These are phyloP conservation scores for Ascochyta lentis DNA, from an alignment of 2,329 filamentous ascomycete genomes.

Conservation along the genomic window DNA sequence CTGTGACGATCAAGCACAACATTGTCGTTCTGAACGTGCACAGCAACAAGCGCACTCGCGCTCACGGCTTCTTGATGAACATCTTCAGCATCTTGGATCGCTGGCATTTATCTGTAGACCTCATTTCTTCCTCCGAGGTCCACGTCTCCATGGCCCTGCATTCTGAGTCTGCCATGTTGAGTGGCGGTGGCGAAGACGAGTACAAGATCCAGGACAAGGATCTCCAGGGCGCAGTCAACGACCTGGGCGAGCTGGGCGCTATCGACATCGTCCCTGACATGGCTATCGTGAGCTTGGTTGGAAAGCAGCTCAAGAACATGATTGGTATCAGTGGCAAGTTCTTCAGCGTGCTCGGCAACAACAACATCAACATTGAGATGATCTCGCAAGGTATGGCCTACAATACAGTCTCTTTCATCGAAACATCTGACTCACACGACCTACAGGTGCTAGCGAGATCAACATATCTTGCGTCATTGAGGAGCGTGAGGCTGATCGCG, in stretches of 20 bases:
- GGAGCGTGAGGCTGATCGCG: slow-evolving; percentile 85
- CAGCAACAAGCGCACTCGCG: slow-evolving; percentile 94
- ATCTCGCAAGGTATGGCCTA: slow-evolving; percentile 83
- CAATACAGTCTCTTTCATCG: background rate
- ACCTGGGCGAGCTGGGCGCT: slow-evolving; percentile 81
- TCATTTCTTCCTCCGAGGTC: slow-evolving; percentile 95
- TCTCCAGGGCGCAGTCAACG: slow-evolving; percentile 63
- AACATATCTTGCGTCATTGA: slow-evolving; percentile 99
- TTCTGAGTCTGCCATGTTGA: slow-evolving; percentile 68
- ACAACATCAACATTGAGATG: slow-evolving; percentile 98
- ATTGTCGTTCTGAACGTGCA: slow-evolving; percentile 98
- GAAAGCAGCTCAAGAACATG: slow-evolving; percentile 98
- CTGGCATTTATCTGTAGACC: slow-evolving; percentile 87
- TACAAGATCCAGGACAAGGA: slow-evolving; percentile 56
- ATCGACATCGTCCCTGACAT: slow-evolving; percentile 90
- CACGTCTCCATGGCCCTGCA: slow-evolving; percentile 98
- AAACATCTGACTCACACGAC: background rate
- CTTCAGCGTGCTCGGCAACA: slow-evolving; percentile 92
- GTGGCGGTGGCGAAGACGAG: slow-evolving; percentile 55
- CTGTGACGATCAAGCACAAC: slow-evolving; percentile 96
- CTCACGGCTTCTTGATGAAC: slow-evolving; percentile 92
- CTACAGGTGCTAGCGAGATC: slow-evolving; percentile 92
- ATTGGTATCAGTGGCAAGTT: slow-evolving; percentile 87
- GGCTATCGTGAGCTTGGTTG: slow-evolving; percentile 94
- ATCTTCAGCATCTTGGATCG: slow-evolving; percentile 92